phyloP scores from a whole-genome alignment of 2,329 filamentous ascomycete species.

The Ilyonectria robusta region DNA sequence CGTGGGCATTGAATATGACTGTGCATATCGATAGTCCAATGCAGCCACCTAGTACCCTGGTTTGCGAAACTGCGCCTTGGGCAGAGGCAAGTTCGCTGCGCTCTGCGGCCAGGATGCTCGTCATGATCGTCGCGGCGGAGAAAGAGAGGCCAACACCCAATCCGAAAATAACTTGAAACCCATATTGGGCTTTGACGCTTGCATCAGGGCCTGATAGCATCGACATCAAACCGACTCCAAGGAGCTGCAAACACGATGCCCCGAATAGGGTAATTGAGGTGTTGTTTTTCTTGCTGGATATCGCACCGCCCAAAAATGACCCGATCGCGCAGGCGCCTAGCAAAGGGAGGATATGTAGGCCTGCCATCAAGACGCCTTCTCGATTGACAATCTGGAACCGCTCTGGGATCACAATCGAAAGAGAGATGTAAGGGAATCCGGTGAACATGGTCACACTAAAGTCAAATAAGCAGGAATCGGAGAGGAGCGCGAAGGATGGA shows the following conservation, averaged over 20 bases:
- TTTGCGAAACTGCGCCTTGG: constrained; percentile 72
- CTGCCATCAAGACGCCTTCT: constrained; percentile 67
- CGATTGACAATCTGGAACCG: constrained; percentile 72
- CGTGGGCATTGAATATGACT: constrained; percentile 68
- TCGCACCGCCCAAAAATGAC: constrained; percentile 67
- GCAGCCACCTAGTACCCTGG: constrained; percentile 71
- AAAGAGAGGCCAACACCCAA: constrained; percentile 72
- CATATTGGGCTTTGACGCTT: constrained; percentile 62
- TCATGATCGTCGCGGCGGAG: constrained; percentile 70
- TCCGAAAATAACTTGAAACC: constrained; percentile 70
- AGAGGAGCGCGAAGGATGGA: constrained; percentile 11
- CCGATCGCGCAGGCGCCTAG: constrained; percentile 70
- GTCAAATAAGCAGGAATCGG: constrained; percentile 11
- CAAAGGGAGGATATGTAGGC: constrained; percentile 71
- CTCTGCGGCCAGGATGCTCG: constrained; percentile 65
- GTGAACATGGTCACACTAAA: constrained; percentile 69
- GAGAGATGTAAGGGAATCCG: constrained; percentile 70
- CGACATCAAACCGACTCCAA: constrained; percentile 67
- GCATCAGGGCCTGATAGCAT: constrained; percentile 54
- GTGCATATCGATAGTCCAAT: constrained; percentile 72
- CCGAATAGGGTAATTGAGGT: constrained; percentile 66
- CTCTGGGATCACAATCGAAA: constrained; percentile 72
- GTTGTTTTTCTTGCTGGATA: constrained; percentile 68
- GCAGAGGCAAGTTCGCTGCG: constrained; percentile 68
- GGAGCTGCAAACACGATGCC: constrained; percentile 65